phyloP scores from a whole-genome alignment of 208 protist species.

The Leishmania aethiopica region DNA sequence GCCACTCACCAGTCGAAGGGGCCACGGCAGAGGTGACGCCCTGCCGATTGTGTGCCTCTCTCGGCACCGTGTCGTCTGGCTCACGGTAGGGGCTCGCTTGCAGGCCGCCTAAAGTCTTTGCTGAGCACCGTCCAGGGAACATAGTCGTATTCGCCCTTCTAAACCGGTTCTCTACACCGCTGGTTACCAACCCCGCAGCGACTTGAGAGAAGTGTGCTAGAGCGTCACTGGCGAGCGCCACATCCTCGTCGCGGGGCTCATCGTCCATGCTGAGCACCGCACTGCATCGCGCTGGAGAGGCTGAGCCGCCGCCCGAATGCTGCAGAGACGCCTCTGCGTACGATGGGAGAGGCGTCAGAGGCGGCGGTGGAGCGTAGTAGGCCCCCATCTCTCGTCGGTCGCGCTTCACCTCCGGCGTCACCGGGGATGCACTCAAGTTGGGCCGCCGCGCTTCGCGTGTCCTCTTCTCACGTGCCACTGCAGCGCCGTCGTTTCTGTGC shows the following conservation, averaged over 20 bases:
- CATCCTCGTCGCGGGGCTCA: constrained; percentile 1
- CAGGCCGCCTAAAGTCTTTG: neutral
- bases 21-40: constrained; percentile 18
- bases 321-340: neutral
- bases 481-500: neutral
- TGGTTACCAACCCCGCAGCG: neutral
- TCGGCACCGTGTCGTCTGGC: constrained; percentile 8
- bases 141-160: neutral
- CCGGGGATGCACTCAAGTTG: constrained; percentile 12
- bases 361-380: constrained; percentile 8
- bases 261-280: constrained; percentile 24
- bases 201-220: neutral
- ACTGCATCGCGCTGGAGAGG: constrained; percentile 12
- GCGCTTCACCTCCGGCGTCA: constrained; percentile 25
- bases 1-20: neutral
- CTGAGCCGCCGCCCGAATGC: neutral
- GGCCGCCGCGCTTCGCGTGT: constrained; percentile 3
- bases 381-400: constrained; percentile 12
- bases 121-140: neutral
- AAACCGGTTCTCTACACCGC: too few species aligned
- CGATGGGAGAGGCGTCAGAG: neutral
- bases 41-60: constrained; percentile 35
- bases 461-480: constrained; percentile 15
- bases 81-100: constrained; percentile 31
- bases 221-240: neutral